Evolutionary conservation across 805 yeast genomes (phyloP).

Genomic region (Metschnikowia shivogae): DNA sequence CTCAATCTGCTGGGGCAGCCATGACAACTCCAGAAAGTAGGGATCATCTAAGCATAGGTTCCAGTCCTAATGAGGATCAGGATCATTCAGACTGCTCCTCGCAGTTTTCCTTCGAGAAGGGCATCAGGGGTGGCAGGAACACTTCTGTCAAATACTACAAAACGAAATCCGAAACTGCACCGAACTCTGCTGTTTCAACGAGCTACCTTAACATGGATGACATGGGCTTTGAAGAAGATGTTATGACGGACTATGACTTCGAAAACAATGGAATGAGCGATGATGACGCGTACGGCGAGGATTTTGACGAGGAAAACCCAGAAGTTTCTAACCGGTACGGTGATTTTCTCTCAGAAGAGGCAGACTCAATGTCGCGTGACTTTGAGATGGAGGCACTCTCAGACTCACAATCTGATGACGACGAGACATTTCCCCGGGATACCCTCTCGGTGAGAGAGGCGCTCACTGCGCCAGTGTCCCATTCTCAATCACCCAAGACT

Average conservation of each 20-base stretch:
- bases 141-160: conserved; percentile 53
- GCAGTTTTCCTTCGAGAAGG: conserved; percentile 51
- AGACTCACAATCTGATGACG: neutral
- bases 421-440: neutral
- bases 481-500: neutral
- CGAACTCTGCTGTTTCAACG: conserved; percentile 1
- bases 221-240: conserved; percentile 28
- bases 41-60: neutral
- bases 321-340: conserved; percentile 11
- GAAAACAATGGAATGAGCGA: conserved; percentile 41
- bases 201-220: conserved; percentile 28
- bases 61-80: conserved; percentile 4
- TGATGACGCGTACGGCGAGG: conserved; percentile 14
- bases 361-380: conserved; percentile 9
- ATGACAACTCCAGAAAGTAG: neutral
- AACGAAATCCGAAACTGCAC: conserved; percentile 13
- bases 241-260: conserved; percentile 37
- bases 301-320: conserved; percentile 17
- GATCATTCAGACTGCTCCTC: conserved; percentile 25
- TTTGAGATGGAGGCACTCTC: neutral
- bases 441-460: neutral
- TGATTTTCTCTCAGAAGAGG: conserved; percentile 20
- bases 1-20: neutral
- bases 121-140: conserved; percentile 45
- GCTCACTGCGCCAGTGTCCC: neutral